These are phyloP conservation scores for Debaryomyces fabryi DNA, from an alignment of 1,139 yeast species.

Conservation along the genomic window DNA sequence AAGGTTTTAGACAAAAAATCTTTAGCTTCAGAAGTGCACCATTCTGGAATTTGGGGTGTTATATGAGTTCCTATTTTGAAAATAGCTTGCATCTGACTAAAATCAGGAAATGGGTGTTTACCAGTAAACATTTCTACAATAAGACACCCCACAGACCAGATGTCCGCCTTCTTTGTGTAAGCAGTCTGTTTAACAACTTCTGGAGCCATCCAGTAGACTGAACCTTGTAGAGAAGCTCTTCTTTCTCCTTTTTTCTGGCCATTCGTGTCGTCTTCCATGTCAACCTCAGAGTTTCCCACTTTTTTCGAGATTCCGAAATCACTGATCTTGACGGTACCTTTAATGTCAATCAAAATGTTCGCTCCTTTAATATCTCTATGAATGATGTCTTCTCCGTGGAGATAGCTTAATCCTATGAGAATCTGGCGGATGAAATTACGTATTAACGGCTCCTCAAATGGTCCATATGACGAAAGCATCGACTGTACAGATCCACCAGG, in stretches of 20 bases:
- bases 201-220: constrained; percentile 98
- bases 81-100: constrained; percentile 94
- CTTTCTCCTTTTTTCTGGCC: constrained; percentile 43
- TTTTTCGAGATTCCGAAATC: constrained; percentile 94
- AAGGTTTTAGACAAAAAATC: constrained; percentile 70
- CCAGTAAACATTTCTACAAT: constrained; percentile 95
- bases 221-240: constrained; percentile 88
- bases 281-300: constrained; percentile 39
- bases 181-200: constrained; percentile 93
- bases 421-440: constrained; percentile 84
- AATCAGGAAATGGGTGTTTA: constrained; percentile 90
- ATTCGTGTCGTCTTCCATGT: constrained; percentile 26
- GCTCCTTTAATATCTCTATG: constrained; percentile 96
- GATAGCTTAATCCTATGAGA: constrained; percentile 74
- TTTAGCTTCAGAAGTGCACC: constrained; percentile 70
- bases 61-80: constrained; percentile 87
- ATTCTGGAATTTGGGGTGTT: constrained; percentile 75
- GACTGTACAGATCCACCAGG: constrained; percentile 97
- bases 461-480: constrained; percentile 83
- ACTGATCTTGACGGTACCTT: constrained; percentile 88
- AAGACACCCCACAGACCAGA: constrained; percentile 94
- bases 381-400: constrained; percentile 81
- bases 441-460: constrained; percentile 87
- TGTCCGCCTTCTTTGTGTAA: constrained; percentile 87
- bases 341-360: constrained; percentile 83